These are phyloP conservation scores for Ocimum tenuiflorum DNA, from an alignment of 257 asterid genomes.

Conservation along the genomic window DNA sequence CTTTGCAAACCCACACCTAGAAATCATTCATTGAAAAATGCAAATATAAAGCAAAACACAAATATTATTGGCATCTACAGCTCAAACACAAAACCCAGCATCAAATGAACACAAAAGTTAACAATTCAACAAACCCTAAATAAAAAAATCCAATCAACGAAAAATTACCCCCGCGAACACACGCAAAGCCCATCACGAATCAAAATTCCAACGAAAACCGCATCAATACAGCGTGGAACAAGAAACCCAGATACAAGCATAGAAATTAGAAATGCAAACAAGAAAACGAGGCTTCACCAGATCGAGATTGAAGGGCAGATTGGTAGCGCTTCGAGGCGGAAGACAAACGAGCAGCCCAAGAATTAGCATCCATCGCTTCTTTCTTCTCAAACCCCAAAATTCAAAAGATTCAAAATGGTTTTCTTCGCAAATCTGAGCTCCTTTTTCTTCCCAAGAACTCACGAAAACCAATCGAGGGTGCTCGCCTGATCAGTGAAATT, in stretches of 20 bases:
- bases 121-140: constrained; percentile 15
- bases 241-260: constrained; percentile 1
- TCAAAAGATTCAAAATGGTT: constrained; percentile 14
- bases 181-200: background rate
- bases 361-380: constrained; percentile 71
- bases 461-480: constrained; percentile 16
- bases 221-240: background rate
- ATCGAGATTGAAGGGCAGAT: constrained; percentile 85
- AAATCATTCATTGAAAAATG: background rate
- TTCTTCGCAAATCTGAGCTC: constrained; percentile 19
- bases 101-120: background rate
- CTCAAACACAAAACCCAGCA: background rate
- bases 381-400: constrained; percentile 22
- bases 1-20: background rate
- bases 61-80: background rate
- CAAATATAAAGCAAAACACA: background rate
- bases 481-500: constrained; percentile 23
- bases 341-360: constrained; percentile 78
- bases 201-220: constrained; percentile 5
- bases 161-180: constrained; percentile 6
- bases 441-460: constrained; percentile 25
- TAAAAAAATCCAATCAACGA: background rate
- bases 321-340: constrained; percentile 73
- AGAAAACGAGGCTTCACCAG: constrained; percentile 39
- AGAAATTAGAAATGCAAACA: background rate